Base-by-base conservation (phyloP, 345 rosid genomes). In the Arabis hirsuta region DNA sequence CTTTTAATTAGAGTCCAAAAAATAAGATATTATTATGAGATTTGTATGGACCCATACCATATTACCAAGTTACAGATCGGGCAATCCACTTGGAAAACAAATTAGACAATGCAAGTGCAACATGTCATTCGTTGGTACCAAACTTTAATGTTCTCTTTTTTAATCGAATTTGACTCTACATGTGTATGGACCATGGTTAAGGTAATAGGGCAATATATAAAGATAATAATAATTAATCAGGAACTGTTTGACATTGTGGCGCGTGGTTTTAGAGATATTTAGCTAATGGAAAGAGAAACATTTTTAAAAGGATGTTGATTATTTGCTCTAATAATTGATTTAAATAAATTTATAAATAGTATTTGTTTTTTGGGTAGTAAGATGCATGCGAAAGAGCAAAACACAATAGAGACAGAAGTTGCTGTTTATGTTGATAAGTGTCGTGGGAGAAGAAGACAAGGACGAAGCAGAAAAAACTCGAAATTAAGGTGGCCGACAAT, bases 401-500 rank as follows among this genome's bases (percentile, higher is more conserved):
- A 76, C 74, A 70, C 48, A 70, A 34, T 6, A 34, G 57, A 71
- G 76, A 71, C 76, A 76, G 8, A 71, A 65, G 68, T 57, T 54
- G 69, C 62, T 62, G 69, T 59, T 69, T 62, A 48, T 70, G 73
- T 71, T 64, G 67, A 64, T 43, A 29, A 55, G 45, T 69, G 85
- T 80, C 79, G 62, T 63, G 12, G n/a, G 65, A 51, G 72, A 53
- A 26, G 55, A 67, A 38, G 82, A 83, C 87, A 83, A 59, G 39
- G 12, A 50, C 7, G 64, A 64, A 45, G 71, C 47, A n/a, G 26
- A 74, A 54, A 46, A 43, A 70, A 46, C 78, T 64, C 50, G 56
- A 42, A 64, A 57, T 43, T 58, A 56, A 55, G 58, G 72, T 69
- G 82, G 79, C 77, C 82, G 86, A 79, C 83, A 80, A 55, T 56